Conservation (phyloP, 2,329 filamentous ascomycete species). For the Paraphaeosphaeria sporulosa region DNA sequence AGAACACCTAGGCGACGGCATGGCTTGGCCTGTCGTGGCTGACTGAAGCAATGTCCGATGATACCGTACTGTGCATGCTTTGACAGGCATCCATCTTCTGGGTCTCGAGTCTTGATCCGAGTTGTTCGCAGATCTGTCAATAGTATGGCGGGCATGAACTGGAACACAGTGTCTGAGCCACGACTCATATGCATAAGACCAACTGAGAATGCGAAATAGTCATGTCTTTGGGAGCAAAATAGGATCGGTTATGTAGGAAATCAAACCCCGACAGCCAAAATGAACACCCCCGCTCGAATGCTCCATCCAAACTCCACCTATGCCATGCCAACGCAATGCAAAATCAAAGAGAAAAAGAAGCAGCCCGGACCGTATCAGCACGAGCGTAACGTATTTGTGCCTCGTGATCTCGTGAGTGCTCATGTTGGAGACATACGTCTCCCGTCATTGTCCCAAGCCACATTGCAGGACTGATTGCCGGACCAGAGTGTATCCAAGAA, state of each 20-base stretch:
- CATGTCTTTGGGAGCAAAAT: neutral
- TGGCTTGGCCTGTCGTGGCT: no score
- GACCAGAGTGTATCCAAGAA: neutral
- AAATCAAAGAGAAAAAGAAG: neutral
- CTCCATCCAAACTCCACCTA: conserved; percentile 15
- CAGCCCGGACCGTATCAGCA: neutral
- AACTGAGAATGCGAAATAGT: neutral
- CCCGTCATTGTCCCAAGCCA: neutral
- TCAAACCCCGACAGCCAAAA: neutral
- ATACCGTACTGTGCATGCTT: no score
- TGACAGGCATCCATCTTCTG: no score
- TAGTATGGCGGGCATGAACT: neutral
- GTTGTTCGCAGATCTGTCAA: neutral
- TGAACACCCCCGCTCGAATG: conserved; percentile 6
- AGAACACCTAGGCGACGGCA: no score
- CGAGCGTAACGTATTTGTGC: neutral
- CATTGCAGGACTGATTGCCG: neutral
- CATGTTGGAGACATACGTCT: neutral
- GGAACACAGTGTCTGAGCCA: neutral
- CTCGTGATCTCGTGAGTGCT: neutral
- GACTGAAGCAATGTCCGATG: no score
- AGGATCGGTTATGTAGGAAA: conserved; percentile 4
- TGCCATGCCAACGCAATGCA: conserved; percentile 11
- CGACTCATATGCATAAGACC: neutral
- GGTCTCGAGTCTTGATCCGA: no score